Base-by-base conservation (phyloP, 768 basidiomycete species). In the Amanita phalloides region DNA sequence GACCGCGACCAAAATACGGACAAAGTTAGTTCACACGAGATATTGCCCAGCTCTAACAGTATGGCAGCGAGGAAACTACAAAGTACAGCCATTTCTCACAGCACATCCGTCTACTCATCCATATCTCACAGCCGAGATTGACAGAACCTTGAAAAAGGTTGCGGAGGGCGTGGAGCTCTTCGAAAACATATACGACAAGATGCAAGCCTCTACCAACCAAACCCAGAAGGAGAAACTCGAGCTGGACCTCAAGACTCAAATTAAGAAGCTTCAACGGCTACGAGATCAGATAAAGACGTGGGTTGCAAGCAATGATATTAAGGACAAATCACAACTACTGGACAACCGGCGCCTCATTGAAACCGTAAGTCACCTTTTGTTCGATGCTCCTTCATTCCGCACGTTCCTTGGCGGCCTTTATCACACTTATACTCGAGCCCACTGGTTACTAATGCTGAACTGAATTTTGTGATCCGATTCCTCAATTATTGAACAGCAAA, bases 261-360 rank as follows among this genome's bases (percentile, higher is more conserved):
- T 97, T 67, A 96, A 98, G 79, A 99, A 99, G 70, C 82, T 91
- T 48, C 96, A 99, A 67, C 83, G 98, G 60, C 73, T 98, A 64
- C 93, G 98, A 73, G 95, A 93, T 46, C 96, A 99, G 75, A 98
- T 99, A 63, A 99, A 99, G 82, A 91, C 91, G 2, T 99, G 96
- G 96, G 82, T 95, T 42, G 86, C 91, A 42, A 92, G 85, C 69
- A 92, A 90, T 67, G 96, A 99, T 71, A 96, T 99, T 68, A 98
- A 98, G 75, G 96, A 99, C 80, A 99, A 98, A 81, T 79, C 83
- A 11, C 73, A 79, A 54, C 74, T 99, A 60, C 69, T 95, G 62
- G 96, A 98, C 41, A 93, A 95, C 74, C 83, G 96, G 60, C 85
- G 83, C 68, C 74, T 98, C 55, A 99, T 99, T 64, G 96, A 99